Evolutionary conservation across 1,139 yeast species (phyloP).

Genomic region (Suhomyces coccinellae): DNA sequence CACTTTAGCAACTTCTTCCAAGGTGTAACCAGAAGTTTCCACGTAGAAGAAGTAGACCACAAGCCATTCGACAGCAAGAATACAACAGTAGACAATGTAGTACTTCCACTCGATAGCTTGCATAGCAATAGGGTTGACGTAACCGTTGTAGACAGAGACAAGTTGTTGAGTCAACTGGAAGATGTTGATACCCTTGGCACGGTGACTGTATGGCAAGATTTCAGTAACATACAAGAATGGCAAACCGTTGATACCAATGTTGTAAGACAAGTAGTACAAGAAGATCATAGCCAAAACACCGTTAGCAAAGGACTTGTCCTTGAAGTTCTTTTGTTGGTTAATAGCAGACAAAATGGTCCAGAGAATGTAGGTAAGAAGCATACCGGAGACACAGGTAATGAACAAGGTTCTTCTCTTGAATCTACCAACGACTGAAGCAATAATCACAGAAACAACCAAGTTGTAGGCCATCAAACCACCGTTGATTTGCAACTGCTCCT

Average conservation of each 20-base stretch:
- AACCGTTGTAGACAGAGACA: slow-evolving; percentile 39
- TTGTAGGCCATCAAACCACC: slow-evolving; percentile 47
- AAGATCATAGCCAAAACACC: slow-evolving; percentile 51
- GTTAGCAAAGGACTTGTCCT: slow-evolving; percentile 35
- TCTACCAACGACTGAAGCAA: slow-evolving; percentile 30
- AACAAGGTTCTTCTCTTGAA: slow-evolving; percentile 50
- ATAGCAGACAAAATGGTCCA: slow-evolving; percentile 43
- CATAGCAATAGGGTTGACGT: slow-evolving; percentile 62
- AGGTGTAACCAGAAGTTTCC: slow-evolving; percentile 53
- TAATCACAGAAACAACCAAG: slow-evolving; percentile 33
- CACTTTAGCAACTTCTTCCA: slow-evolving; percentile 54
- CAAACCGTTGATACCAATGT: slow-evolving; percentile 42
- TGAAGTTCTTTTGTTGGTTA: slow-evolving; percentile 38
- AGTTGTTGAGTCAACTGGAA: slow-evolving; percentile 29
- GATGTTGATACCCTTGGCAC: slow-evolving; percentile 47
- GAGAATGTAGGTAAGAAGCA: slow-evolving; percentile 40
- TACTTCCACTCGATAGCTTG: slow-evolving; percentile 59
- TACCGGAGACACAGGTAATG: slow-evolving; percentile 33
- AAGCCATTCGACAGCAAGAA: slow-evolving; percentile 36
- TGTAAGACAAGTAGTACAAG: slow-evolving; percentile 39
- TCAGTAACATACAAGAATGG: slow-evolving; percentile 44
- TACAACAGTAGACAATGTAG: slow-evolving; percentile 54
- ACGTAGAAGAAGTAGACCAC: slow-evolving; percentile 46
- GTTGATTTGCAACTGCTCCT: slow-evolving; percentile 48
- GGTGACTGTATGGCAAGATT: slow-evolving; percentile 44